A percentile compares a stretch with the other conserved stretches of the same genome.
Evolutionary conservation across 306 rosid genomes (phyloP).

Genomic region (Malus asiatica): DNA sequence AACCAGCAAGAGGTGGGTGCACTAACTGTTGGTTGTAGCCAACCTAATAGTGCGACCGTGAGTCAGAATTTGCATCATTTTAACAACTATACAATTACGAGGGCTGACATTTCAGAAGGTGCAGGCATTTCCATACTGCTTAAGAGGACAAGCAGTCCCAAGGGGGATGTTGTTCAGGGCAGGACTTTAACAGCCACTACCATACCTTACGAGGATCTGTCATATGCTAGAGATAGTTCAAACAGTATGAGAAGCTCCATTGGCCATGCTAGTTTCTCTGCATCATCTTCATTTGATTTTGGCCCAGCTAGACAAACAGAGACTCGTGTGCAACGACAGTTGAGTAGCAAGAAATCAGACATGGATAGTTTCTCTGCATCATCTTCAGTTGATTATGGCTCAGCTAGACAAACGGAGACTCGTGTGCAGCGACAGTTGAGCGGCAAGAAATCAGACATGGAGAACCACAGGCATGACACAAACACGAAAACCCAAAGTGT

Average conservation of each 20-base stretch:
- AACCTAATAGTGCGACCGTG: conserved; percentile 23
- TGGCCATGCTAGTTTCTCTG: conserved; percentile 64
- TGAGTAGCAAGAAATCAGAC: conserved; percentile 49
- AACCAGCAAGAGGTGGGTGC: conserved; percentile 30
- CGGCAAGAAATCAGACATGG: conserved; percentile 37
- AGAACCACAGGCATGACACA: conserved; percentile 34
- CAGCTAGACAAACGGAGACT: conserved; percentile 45
- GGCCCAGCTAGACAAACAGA: conserved; percentile 50
- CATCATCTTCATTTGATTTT: conserved; percentile 68
- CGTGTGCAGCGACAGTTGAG: conserved; percentile 58
- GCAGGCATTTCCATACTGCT: conserved; percentile 79
- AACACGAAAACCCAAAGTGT: conserved; percentile 34
- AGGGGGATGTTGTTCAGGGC: conserved; percentile 61
- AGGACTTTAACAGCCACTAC: conserved; percentile 58
- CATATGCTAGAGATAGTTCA: conserved; percentile 52
- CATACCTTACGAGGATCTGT: conserved; percentile 51
- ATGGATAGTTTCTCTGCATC: conserved; percentile 63
- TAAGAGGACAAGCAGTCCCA: conserved; percentile 69
- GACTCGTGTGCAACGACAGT: conserved; percentile 49
- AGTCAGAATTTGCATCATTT: conserved; percentile 34
- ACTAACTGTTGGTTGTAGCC: conserved; percentile 22
- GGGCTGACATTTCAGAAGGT: conserved; percentile 51
- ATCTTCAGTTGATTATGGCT: conserved; percentile 63
- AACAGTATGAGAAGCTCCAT: conserved; percentile 61
- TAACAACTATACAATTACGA: conserved; percentile 34